Percentiles rank a stretch among this genome's conserved stretches.
These are phyloP conservation scores for Ganoderma sinense DNA, from an alignment of 1,284 basidiomycete genomes.

Conservation along the genomic window DNA sequence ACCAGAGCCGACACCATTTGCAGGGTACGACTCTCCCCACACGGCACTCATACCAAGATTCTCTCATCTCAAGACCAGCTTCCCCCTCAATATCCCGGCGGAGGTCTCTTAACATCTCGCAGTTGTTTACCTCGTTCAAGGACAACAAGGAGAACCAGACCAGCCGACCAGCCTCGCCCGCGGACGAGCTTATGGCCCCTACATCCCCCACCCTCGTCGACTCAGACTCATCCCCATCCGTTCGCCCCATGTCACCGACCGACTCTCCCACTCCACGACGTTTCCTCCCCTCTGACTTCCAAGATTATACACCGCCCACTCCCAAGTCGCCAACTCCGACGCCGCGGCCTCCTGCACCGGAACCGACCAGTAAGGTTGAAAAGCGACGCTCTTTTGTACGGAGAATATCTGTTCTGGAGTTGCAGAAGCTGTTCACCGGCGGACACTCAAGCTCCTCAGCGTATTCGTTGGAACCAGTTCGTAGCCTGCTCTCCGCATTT, in stretches of 20 bases:
- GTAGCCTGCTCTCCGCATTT: not conserved
- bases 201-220: slow-evolving; percentile 20
- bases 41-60: slow-evolving; percentile 18
- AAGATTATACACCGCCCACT: slow-evolving; percentile 30
- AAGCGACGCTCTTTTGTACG: slow-evolving; percentile 40
- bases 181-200: slow-evolving; percentile 30
- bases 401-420: slow-evolving; percentile 40
- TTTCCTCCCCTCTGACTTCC: slow-evolving; percentile 29
- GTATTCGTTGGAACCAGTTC: not conserved
- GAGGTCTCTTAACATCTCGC: slow-evolving; percentile 38
- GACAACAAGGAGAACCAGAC: slow-evolving; percentile 26
- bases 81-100: slow-evolving; percentile 33
- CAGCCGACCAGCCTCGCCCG: slow-evolving; percentile 26
- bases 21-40: slow-evolving; percentile 20
- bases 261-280: slow-evolving; percentile 15
- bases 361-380: slow-evolving; percentile 23
- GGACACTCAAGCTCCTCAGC: slow-evolving; percentile 18
- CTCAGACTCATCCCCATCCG: slow-evolving; percentile 19
- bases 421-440: slow-evolving; percentile 40
- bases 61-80: slow-evolving; percentile 10
- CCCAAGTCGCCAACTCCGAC: slow-evolving; percentile 13
- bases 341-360: not conserved
- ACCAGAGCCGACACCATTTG: not conserved
- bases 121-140: slow-evolving; percentile 38
- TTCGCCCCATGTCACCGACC: slow-evolving; percentile 26